These are phyloP conservation scores for Hemerocallis citrina DNA, from an alignment of 106 monocot species.

Conservation along the genomic window DNA sequence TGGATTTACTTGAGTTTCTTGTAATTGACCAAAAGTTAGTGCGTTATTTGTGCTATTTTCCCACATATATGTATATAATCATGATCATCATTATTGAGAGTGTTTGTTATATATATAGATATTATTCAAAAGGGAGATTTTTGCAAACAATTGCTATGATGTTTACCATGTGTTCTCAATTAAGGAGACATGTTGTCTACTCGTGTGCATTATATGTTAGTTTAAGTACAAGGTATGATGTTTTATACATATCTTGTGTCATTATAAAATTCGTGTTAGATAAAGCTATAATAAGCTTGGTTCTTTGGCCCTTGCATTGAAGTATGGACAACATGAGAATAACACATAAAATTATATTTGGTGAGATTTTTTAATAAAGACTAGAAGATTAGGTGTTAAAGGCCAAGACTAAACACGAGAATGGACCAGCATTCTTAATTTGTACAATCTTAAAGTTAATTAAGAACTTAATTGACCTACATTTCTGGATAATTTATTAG, in stretches of 20 bases:
- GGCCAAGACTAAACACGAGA: not conserved
- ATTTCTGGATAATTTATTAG: not conserved
- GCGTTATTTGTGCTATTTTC: no score
- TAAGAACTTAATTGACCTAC: not conserved
- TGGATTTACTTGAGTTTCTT: no score
- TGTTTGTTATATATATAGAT: no score
- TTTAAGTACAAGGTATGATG: not conserved
- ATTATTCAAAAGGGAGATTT: no score
- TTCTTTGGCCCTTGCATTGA: no score
- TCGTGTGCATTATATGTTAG: no score
- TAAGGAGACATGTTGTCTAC: conserved; percentile 8
- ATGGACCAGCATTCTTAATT: not conserved
- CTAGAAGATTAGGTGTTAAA: not conserved
- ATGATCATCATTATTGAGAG: no score
- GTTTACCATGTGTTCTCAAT: conserved; percentile 1
- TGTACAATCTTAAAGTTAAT: no score
- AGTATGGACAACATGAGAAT: no score
- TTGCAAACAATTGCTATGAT: not conserved
- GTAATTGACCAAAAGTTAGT: no score
- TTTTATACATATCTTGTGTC: not conserved
- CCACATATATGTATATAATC: no score
- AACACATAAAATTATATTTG: not conserved
- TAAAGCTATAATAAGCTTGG: not conserved
- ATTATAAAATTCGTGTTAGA: not conserved
- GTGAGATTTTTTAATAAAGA: not conserved